phyloP scores from a whole-genome alignment of 805 yeast genomes.

The Metahyphopichia silvanorum region DNA sequence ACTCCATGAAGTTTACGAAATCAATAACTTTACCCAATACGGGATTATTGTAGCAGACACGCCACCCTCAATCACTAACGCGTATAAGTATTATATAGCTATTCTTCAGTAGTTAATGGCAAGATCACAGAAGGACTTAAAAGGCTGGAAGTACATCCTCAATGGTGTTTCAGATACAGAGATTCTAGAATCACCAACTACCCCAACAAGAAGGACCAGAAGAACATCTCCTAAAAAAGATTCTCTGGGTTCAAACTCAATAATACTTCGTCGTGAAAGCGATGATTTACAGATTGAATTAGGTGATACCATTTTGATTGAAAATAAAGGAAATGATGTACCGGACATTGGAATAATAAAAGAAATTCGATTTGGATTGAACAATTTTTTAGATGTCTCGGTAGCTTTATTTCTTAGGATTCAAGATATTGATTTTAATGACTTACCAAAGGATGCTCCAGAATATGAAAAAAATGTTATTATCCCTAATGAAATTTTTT shows the following conservation, averaged over 20 bases:
- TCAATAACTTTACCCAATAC: too few relatives aligned
- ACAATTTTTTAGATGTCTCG: slow-evolving; percentile 44
- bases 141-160: slow-evolving; percentile 34
- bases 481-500: slow-evolving; percentile 46
- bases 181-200: slow-evolving; percentile 2
- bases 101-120: slow-evolving; percentile 11
- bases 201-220: slow-evolving; percentile 16
- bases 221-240: slow-evolving; percentile 7
- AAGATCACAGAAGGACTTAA: slow-evolving; percentile 14
- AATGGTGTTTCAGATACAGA: slow-evolving; percentile 6
- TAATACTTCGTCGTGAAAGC: slow-evolving; percentile 36
- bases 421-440: slow-evolving; percentile 25
- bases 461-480: slow-evolving; percentile 13
- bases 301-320: slow-evolving; percentile 52
- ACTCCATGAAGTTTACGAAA: too few relatives aligned
- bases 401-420: slow-evolving; percentile 47
- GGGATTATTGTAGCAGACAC: too few relatives aligned
- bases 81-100: too few relatives aligned
- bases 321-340: slow-evolving; percentile 25
- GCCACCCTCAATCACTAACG: too few relatives aligned
- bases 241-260: too few relatives aligned
- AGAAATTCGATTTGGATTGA: slow-evolving; percentile 50
- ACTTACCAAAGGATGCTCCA: slow-evolving; percentile 12
- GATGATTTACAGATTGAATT: slow-evolving; percentile 48
- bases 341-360: slow-evolving; percentile 46